Evolutionary conservation across 192 early-diverging fungal genomes (phyloP).

Genomic region (Chytriomyces sp.): DNA sequence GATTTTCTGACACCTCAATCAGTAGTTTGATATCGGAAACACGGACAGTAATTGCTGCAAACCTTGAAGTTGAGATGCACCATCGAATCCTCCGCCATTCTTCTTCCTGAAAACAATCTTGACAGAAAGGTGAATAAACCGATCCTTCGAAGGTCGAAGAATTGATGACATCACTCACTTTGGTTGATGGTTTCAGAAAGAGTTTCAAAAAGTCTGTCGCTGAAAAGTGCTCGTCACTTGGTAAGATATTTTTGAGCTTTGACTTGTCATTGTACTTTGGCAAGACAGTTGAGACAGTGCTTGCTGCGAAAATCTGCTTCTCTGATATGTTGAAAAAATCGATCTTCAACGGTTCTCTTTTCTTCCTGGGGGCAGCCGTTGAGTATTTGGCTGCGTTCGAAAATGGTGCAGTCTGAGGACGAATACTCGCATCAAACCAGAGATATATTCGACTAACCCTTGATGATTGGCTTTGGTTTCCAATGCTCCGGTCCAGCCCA

Average conservation of each 20-base stretch:
- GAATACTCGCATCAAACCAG: neutral
- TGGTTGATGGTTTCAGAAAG: constrained; percentile 49
- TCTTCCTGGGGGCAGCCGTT: constrained; percentile 44
- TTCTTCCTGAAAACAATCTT: constrained; percentile 40
- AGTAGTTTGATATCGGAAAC: neutral
- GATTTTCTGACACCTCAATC: neutral
- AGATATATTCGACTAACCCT: constrained; percentile 3
- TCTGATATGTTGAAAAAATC: constrained; percentile 26
- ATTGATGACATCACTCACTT: constrained; percentile 32
- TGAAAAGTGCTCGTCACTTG: constrained; percentile 82
- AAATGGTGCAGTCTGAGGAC: neutral
- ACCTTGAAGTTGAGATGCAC: constrained; percentile 1
- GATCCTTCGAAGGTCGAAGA: neutral
- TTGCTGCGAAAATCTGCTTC: constrained; percentile 71
- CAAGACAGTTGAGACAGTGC: constrained; percentile 59
- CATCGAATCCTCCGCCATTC: constrained; percentile 17
- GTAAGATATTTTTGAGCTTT: constrained; percentile 67
- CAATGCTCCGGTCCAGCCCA: constrained; percentile 97
- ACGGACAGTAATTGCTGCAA: neutral
- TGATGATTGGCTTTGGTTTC: constrained; percentile 53
- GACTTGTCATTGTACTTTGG: constrained; percentile 60
- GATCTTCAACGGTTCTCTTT: constrained; percentile 29
- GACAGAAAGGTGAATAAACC: constrained; percentile 5
- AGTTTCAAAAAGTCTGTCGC: constrained; percentile 68
- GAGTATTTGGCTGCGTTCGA: neutral